Conservation (phyloP, 176 grass and related monocot species). For the Miscanthus lutarioriparius region DNA sequence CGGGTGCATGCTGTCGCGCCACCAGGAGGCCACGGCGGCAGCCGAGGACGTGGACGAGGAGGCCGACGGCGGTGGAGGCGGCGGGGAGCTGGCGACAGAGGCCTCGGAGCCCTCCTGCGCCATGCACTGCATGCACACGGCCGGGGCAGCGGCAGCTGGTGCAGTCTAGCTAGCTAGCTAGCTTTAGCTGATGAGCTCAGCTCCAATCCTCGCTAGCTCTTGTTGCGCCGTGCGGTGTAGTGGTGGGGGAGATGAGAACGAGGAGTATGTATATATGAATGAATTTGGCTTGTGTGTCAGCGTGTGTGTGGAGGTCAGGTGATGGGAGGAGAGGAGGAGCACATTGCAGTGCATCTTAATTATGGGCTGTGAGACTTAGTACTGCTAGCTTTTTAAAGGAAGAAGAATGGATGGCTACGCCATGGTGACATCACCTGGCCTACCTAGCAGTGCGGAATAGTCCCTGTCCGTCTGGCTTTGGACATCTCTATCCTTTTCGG, state of each 20-base stretch:
- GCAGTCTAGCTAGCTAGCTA: background rate
- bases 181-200: background rate
- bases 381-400: constrained; percentile 43
- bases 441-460: background rate
- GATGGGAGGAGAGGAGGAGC: background rate
- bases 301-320: background rate
- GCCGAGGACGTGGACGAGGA: constrained; percentile 29
- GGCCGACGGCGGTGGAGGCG: constrained; percentile 22
- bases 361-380: constrained; percentile 3
- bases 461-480: constrained; percentile 5
- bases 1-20: constrained; percentile 54
- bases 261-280: background rate
- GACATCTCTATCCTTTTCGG: background rate
- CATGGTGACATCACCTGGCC: constrained; percentile 22
- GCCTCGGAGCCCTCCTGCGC: constrained; percentile 77
- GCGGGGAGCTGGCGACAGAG: constrained; percentile 71
- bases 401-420: constrained; percentile 22
- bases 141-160: background rate
- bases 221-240: background rate
- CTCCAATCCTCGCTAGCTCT: background rate
- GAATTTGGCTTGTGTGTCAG: background rate
- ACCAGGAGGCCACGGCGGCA: constrained; percentile 32
- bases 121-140: constrained; percentile 53
- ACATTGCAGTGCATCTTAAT: background rate
- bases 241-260: background rate